Conservation (phyloP, 257 asterid species). For the Petunia axillaris region DNA sequence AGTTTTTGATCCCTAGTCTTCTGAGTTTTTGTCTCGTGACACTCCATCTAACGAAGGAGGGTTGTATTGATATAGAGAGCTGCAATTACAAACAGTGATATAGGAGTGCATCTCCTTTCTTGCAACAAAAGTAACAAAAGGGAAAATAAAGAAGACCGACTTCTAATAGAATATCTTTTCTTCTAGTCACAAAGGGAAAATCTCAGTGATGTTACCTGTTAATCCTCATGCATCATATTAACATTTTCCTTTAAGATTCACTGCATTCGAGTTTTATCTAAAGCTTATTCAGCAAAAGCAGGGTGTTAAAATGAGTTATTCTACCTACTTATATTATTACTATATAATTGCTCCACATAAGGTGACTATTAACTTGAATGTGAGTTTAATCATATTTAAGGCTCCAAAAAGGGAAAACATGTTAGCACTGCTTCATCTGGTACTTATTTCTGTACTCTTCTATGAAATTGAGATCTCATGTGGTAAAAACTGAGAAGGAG, state of each 20-base stretch:
- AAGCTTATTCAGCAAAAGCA: not conserved
- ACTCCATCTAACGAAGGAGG: no score
- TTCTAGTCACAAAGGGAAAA: no score
- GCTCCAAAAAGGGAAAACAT: not conserved
- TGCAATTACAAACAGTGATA: no score
- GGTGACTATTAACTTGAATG: not conserved
- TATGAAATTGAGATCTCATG: not conserved
- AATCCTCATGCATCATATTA: not conserved
- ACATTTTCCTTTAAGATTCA: not conserved
- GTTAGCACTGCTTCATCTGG: not conserved
- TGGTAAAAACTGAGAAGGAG: not conserved
- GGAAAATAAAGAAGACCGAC: no score
- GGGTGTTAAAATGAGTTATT: no score
- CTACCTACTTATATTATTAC: no score
- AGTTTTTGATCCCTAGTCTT: not conserved
- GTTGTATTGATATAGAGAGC: no score
- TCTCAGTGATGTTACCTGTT: not conserved
- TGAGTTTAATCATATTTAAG: not conserved
- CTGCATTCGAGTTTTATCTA: not conserved
- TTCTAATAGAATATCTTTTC: no score
- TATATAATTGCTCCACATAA: not conserved
- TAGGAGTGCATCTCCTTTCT: no score
- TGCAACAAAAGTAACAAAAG: no score
- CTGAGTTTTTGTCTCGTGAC: not conserved
- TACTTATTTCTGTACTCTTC: not conserved